Evolutionary conservation across 108 stramenopile genomes (phyloP), one percentile per base, ranked within the genome.

Genomic region (Stephanodiscus triporus): DNA sequence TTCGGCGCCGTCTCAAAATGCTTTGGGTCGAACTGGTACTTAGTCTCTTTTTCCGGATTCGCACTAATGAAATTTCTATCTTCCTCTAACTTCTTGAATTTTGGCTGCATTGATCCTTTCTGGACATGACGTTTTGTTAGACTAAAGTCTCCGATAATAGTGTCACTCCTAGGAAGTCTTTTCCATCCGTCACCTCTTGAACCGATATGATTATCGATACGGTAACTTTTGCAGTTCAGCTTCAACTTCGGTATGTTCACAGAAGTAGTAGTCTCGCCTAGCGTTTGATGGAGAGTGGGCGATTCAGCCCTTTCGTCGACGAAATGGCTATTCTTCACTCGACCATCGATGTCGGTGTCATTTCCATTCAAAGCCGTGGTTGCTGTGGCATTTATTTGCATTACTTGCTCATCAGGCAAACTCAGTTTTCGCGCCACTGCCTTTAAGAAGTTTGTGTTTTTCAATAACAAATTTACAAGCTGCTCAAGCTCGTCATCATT

Each of bases 31-130:
- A 69, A 24, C 67, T 83, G 84, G 72, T 91, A 83, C 24, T 66
- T 54, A 19, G 84, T 70, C 22, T 82, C 84, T 36, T 85, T 66
- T 26, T 83, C 78, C n/a, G 91, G 84, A 45, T 83, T 77, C 22
- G 88, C 86, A 27, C 86, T 54, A 10, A 91, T 87, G 20, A 93
- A 84, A n/a, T 86, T 64, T 20, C 74, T 76, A 7, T 86, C 69
- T 37, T 79, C 79, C 19, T 88, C 86, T 23, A 87, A 76, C 63
- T 88, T 89, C 47, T 43, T 64, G 17, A 73, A 61, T 40, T 56
- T 82, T 30, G 72, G 54, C 10, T 68, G 66, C 9, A 19, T 55
- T 14, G 13, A 40, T 59, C 76, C 76, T 56, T 49, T 78, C 45
- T 75, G 49, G 30, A 82, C 63, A 22, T 70, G 78, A 43, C 68